A percentile compares a stretch with the other conserved stretches of the same genome.
Evolutionary conservation across 2,329 filamentous ascomycete genomes (phyloP).

Genomic region (Rhexocercosporidium sp.): DNA sequence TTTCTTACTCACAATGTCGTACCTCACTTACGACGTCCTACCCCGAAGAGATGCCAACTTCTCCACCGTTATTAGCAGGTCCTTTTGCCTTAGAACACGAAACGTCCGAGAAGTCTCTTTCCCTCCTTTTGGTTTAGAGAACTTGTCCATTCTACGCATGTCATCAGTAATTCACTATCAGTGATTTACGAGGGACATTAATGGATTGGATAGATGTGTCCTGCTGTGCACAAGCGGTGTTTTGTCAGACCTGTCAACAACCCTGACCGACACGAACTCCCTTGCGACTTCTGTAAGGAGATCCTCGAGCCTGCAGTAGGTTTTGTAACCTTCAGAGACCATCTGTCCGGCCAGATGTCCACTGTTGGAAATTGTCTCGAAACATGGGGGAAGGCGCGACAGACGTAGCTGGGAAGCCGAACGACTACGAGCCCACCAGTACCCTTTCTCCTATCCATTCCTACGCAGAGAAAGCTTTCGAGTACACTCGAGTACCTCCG

Average conservation of each 20-base stretch:
- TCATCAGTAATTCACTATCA: not conserved
- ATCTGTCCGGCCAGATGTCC: not conserved
- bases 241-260: not conserved
- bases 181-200: not conserved
- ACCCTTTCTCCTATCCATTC: too few relatives aligned
- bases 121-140: too few relatives aligned
- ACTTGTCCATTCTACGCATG: not conserved
- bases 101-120: not conserved
- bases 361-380: not conserved
- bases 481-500: too few relatives aligned
- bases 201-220: not conserved
- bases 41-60: not conserved
- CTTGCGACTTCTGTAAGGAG: not conserved
- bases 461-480: too few relatives aligned
- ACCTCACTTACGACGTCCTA: not conserved
- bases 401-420: not conserved
- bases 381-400: not conserved
- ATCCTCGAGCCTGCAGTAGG: not conserved
- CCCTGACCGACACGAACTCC: not conserved
- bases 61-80: not conserved
- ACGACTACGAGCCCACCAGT: not conserved
- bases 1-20: not conserved
- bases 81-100: not conserved
- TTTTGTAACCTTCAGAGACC: not conserved
- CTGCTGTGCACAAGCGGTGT: not conserved